Evolutionary conservation across 1,284 basidiomycete genomes (phyloP), one percentile per base, ranked within the genome.

Genomic region (Ganoderma lucidum): DNA sequence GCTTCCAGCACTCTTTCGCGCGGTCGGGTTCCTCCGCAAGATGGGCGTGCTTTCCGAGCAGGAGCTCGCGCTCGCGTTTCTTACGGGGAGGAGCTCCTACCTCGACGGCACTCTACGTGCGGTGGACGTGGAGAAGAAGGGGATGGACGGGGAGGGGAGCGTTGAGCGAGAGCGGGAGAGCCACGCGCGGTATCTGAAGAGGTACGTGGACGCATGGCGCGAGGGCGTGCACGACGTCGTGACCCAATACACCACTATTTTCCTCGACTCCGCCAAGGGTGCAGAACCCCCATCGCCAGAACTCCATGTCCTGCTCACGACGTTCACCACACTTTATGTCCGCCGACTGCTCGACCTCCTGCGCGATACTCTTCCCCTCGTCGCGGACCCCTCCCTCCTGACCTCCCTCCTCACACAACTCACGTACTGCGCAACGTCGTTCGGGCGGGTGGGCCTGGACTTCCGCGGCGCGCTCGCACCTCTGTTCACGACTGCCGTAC

Each of bases 221-320:
- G 96, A 98, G 81, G 91, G 94, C 65, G 92, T 96, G 32, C 93
- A 96, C 80, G 96, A 99, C 78, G 91, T 97, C 74, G 87, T 97
- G 73, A 93, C 92, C 19, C 96, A 98, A 79, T 98, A 92, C 76
- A 88, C 91, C 2, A 91, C 95, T 51, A 95, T 98, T 71, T 98
- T 99, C 81, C 88, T 96, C 63, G 93, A 95, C 71, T 87, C 87
- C 51, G 76, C 81, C 4, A 68, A 69, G 32, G 62, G 75, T 65
- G 66, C 77, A 17, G 71, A 66, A 1, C 63, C 70, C 8, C 63
- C 69, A 2, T 68, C 71, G 1, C 48, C 75, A 14, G 74, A 74
- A 44, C 75, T 88, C 10, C 85, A 84, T 64, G 81, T 85, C 23
- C 79, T 93, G 41, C 82, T 92, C 17, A 85, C 87, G 6, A 84